Conservation (phyloP, 1,284 basidiomycete genomes). For the Moesziomyces parantarcticus region DNA sequence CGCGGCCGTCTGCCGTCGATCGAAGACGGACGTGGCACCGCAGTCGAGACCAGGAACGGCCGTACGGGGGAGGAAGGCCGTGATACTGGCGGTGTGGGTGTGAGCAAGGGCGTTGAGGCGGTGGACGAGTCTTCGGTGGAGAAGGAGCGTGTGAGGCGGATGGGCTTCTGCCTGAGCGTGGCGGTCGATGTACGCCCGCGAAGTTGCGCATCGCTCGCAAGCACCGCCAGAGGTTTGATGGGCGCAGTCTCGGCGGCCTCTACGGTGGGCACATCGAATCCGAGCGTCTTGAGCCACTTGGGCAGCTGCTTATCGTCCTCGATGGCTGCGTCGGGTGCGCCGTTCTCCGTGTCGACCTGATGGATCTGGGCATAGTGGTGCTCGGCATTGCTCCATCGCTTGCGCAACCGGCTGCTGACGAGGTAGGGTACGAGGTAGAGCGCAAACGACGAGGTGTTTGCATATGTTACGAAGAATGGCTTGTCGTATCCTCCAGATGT, state of each 20-base stretch:
- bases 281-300: slow-evolving; percentile 55
- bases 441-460: slow-evolving; percentile 88
- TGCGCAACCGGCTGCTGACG: slow-evolving; percentile 35
- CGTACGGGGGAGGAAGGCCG: slow-evolving; percentile 34
- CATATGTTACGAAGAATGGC: slow-evolving; percentile 76
- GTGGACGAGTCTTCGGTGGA: slow-evolving; percentile 31
- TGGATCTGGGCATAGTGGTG: slow-evolving; percentile 8
- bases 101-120: slow-evolving; percentile 32
- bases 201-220: slow-evolving; percentile 23
- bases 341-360: slow-evolving; percentile 15
- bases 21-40: slow-evolving; percentile 56
- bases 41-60: slow-evolving; percentile 33
- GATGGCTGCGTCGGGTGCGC: slow-evolving; percentile 7
- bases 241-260: slow-evolving; percentile 2
- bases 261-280: slow-evolving; percentile 53
- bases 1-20: slow-evolving; percentile 63
- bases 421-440: slow-evolving; percentile 83
- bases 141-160: slow-evolving; percentile 19
- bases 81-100: slow-evolving; percentile 17
- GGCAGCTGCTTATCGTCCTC: slow-evolving; percentile 23
- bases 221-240: slow-evolving; percentile 20
- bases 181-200: slow-evolving; percentile 11
- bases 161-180: slow-evolving; percentile 26
- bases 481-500: slow-evolving; percentile 65
- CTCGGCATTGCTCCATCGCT: slow-evolving; percentile 16